A percentile compares a stretch with the other conserved stretches of the same genome.
phyloP scores from a whole-genome alignment of 148 eudicot species.

The Rhododendron vialii region DNA sequence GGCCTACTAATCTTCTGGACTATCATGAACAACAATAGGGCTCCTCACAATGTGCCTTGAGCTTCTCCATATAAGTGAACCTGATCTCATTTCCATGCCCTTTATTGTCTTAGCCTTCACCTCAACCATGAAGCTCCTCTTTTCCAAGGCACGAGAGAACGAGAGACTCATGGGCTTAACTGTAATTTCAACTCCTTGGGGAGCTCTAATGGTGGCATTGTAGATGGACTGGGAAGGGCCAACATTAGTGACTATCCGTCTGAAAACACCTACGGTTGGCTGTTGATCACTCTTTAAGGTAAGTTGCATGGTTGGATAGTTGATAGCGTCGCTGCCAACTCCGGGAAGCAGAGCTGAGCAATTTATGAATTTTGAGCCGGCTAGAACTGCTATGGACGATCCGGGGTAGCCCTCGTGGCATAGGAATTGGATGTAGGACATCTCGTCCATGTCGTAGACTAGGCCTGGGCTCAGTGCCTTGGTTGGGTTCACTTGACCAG shows the following conservation, averaged over 20 bases:
- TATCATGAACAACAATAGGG: conserved; percentile 50
- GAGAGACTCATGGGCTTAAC: conserved; percentile 53
- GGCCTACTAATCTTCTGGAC: background rate
- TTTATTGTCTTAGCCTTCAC: conserved; percentile 47
- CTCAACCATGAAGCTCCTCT: conserved; percentile 56
- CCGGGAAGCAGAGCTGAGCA: conserved; percentile 66
- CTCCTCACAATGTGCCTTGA: conserved; percentile 54
- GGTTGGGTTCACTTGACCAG: conserved; percentile 73
- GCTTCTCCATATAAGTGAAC: conserved; percentile 67
- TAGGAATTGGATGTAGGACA: conserved; percentile 69
- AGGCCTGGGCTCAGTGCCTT: conserved; percentile 74
- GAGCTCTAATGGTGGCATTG: conserved; percentile 56
- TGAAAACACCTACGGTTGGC: conserved; percentile 36
- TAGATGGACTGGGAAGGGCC: conserved; percentile 49
- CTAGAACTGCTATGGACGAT: conserved; percentile 39
- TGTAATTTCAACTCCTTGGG: conserved; percentile 56
- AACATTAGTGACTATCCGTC: conserved; percentile 72
- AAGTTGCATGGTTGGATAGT: conserved; percentile 91
- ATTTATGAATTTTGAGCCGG: conserved; percentile 50
- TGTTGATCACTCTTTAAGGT: conserved; percentile 27
- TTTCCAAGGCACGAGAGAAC: conserved; percentile 31
- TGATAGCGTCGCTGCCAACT: conserved; percentile 62
- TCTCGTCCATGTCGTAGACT: conserved; percentile 72
- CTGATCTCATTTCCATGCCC: conserved; percentile 30
- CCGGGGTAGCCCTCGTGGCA: conserved; percentile 68